Conservation (phyloP, 2,329 filamentous ascomycete species). For the Arthrobotrys conoides region DNA sequence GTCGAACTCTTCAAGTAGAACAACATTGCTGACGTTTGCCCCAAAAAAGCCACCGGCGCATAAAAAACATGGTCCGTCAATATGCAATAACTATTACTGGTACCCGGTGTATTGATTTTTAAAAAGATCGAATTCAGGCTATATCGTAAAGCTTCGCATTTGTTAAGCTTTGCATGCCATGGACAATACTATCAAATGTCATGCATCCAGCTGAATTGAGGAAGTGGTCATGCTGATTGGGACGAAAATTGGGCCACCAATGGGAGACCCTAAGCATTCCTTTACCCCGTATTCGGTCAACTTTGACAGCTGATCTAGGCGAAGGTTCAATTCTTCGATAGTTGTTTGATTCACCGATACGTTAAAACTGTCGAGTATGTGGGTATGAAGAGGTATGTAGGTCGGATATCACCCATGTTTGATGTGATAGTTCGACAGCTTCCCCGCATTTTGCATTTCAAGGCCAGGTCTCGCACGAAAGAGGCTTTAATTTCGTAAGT, state of each 20-base stretch:
- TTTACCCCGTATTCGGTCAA: constrained; percentile 6
- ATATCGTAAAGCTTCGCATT: constrained; percentile 54
- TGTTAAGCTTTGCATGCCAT: constrained; percentile 56
- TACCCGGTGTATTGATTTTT: constrained; percentile 11
- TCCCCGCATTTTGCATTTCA: constrained; percentile 44
- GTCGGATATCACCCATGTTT: constrained; percentile 28
- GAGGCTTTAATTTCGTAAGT: constrained; percentile 13
- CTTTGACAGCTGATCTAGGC: constrained; percentile 16
- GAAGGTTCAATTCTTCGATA: constrained; percentile 8
- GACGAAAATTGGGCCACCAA: constrained; percentile 53
- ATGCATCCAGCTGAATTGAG: constrained; percentile 47
- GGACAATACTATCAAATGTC: constrained; percentile 15
- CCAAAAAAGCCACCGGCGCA: constrained; percentile 20
- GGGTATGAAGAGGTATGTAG: background rate
- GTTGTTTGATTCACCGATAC: background rate
- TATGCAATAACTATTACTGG: constrained; percentile 3
- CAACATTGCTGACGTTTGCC: background rate
- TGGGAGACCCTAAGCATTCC: constrained; percentile 23
- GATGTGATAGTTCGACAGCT: constrained; percentile 17
- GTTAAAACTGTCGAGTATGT: background rate
- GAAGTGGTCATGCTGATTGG: constrained; percentile 43
- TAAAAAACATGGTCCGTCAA: background rate
- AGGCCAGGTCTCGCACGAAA: constrained; percentile 16
- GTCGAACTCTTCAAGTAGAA: background rate
- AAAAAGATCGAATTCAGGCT: constrained; percentile 48